Percentiles rank a stretch among this genome's conserved stretches.
phyloP scores from a whole-genome alignment of 2,329 filamentous ascomycete species.

The Clonostachys solani region DNA sequence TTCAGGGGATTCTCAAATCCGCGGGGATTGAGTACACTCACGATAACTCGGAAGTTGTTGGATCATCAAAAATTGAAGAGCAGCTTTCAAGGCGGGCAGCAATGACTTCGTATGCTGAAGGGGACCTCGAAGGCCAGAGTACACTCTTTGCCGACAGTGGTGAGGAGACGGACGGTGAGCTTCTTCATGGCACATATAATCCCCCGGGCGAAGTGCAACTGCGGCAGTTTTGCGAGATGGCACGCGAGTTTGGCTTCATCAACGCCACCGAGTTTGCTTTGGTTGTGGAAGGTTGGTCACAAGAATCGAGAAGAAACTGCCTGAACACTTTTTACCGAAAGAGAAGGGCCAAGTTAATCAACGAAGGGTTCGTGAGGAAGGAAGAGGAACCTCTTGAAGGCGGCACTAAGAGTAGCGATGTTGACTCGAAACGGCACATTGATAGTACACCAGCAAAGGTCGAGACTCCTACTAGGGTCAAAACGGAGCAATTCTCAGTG shows the following conservation, averaged over 20 bases:
- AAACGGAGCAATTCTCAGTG: not conserved
- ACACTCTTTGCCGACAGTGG: constrained; percentile 49
- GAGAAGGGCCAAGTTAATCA: constrained; percentile 48
- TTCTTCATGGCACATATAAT: constrained; percentile 48
- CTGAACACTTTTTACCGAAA: constrained; percentile 76
- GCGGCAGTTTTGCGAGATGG: constrained; percentile 91
- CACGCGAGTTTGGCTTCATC: constrained; percentile 69
- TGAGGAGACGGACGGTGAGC: constrained; percentile 16
- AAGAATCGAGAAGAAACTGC: constrained; percentile 73
- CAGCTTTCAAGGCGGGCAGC: constrained; percentile 75
- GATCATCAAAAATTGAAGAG: constrained; percentile 87
- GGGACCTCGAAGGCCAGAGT: constrained; percentile 42
- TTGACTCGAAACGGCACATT: not conserved
- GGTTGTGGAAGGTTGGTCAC: constrained; percentile 86
- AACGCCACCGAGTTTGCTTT: constrained; percentile 82
- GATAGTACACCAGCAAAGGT: not conserved
- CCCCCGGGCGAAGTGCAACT: constrained; percentile 71
- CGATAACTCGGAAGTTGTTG: constrained; percentile 92
- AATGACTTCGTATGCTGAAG: constrained; percentile 40
- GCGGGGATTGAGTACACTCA: constrained; percentile 95
- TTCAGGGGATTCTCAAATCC: constrained; percentile 83
- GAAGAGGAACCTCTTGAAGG: not conserved
- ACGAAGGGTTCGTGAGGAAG: not conserved
- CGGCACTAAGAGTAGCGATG: not conserved
- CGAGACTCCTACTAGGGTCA: not conserved